phyloP scores from a whole-genome alignment of 2,329 filamentous ascomycete species.

The Xylariaceae sp. region DNA sequence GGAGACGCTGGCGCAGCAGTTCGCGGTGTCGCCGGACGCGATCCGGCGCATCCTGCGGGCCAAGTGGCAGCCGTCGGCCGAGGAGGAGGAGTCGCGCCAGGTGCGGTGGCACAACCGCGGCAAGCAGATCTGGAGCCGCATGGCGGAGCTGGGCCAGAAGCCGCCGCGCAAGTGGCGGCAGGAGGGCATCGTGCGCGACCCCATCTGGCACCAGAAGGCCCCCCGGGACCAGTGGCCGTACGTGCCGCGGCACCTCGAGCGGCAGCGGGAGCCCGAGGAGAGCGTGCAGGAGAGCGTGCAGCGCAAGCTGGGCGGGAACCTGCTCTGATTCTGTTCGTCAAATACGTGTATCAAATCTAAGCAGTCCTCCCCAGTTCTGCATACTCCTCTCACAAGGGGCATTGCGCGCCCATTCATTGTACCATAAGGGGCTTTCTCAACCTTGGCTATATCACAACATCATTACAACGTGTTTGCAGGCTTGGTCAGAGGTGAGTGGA shows the following conservation, averaged over 20 bases:
- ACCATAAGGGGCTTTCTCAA: no score
- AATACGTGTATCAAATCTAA: no score
- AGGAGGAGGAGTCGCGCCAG: conserved; percentile 50
- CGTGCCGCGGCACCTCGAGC: conserved; percentile 9
- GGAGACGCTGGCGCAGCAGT: conserved; percentile 63
- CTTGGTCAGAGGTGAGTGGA: no score
- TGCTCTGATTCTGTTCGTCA: conserved; percentile 18
- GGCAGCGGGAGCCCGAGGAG: conserved; percentile 17
- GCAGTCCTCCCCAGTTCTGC: no score
- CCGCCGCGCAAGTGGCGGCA: conserved; percentile 53
- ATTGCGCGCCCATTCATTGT: no score
- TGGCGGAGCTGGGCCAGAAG: conserved; percentile 54
- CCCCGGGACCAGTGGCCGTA: conserved; percentile 22
- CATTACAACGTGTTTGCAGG: no score
- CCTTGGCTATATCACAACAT: no score
- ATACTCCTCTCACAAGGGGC: no score
- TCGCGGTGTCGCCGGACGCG: conserved; percentile 79
- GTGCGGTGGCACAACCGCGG: conserved; percentile 56
- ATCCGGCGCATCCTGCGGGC: conserved; percentile 79
- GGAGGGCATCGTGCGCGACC: conserved; percentile 42
- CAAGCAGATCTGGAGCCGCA: conserved; percentile 49
- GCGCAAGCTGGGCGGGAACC: conserved; percentile 18
- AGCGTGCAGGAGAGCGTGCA: conserved; percentile 18
- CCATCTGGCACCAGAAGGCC: conserved; percentile 30
- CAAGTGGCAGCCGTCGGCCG: conserved; percentile 59